phyloP scores from a whole-genome alignment of 148 eudicot genomes.

The Spergularia marina region DNA sequence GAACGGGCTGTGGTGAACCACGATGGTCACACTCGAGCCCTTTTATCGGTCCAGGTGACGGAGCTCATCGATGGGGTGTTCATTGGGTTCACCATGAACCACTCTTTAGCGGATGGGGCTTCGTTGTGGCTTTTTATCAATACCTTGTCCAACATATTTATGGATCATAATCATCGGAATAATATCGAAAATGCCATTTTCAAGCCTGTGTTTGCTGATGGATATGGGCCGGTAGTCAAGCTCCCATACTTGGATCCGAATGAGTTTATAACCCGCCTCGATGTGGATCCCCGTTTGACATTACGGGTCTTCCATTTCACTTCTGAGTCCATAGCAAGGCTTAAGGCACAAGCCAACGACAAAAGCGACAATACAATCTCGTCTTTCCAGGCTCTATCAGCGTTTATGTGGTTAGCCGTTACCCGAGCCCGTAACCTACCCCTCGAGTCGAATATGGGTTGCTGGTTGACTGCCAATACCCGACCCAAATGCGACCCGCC shows the following conservation, averaged over 20 bases:
- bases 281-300: neutral
- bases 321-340: slow-evolving; percentile 5
- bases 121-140: slow-evolving; percentile 37
- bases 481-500: slow-evolving; percentile 21
- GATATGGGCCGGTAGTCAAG: neutral
- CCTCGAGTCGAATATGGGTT: neutral
- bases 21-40: slow-evolving; percentile 29
- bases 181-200: neutral
- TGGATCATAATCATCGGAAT: neutral
- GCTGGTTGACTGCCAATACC: neutral
- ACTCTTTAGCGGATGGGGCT: slow-evolving; percentile 29
- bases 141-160: slow-evolving; percentile 24
- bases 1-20: slow-evolving; percentile 24
- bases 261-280: slow-evolving; percentile 13
- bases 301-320: slow-evolving; percentile 31
- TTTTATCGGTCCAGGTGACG: slow-evolving; percentile 32
- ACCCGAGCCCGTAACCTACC: slow-evolving; percentile 19
- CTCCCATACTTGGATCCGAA: slow-evolving; percentile 19
- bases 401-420: slow-evolving; percentile 22
- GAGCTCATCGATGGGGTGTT: slow-evolving; percentile 30
- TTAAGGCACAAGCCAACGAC: slow-evolving; percentile 26
- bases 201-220: slow-evolving; percentile 13
- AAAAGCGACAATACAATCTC: slow-evolving; percentile 11
- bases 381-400: slow-evolving; percentile 16
- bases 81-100: slow-evolving; percentile 28